These are phyloP conservation scores for Colletotrichum sp. DNA, from an alignment of 2,329 filamentous ascomycete genomes.

Conservation along the genomic window DNA sequence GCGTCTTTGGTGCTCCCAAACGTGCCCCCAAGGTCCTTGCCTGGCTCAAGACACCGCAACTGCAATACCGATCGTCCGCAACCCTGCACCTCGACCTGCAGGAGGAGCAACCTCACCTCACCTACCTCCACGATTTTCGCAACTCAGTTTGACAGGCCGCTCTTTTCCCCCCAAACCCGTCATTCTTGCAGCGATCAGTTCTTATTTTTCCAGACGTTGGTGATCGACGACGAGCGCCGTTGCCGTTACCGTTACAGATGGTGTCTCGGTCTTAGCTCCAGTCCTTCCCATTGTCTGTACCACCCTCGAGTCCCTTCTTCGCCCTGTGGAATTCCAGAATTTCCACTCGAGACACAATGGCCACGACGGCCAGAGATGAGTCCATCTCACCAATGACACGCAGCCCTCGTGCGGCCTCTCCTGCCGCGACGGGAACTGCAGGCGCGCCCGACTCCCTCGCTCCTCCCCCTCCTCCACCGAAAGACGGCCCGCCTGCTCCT, in stretches of 20 bases:
- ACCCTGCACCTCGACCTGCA: constrained; percentile 9
- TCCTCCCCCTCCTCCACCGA: constrained; percentile 11
- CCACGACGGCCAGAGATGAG: constrained; percentile 23
- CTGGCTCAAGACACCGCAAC: not conserved
- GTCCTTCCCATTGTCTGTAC: not conserved
- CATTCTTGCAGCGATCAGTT: not conserved
- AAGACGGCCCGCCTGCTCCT: constrained; percentile 14
- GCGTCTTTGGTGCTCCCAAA: not conserved
- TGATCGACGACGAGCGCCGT: not conserved
- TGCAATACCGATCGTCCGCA: constrained; percentile 1
- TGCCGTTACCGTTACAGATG: not conserved
- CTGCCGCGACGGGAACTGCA: constrained; percentile 2
- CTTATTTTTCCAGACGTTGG: not conserved
- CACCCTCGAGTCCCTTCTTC: not conserved
- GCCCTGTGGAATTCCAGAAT: not conserved
- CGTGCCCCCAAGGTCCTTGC: not conserved
- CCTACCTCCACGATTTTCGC: not conserved
- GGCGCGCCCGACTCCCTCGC: constrained; percentile 2
- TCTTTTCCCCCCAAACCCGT: not conserved
- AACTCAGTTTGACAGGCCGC: not conserved
- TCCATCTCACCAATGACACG: constrained; percentile 29
- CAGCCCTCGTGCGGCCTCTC: constrained; percentile 6
- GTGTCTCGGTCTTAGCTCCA: constrained; percentile 1
- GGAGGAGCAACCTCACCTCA: not conserved
- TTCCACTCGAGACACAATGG: constrained; percentile 13